Percentiles rank a stretch among this genome's conserved stretches.
phyloP scores from a whole-genome alignment of 225 moss, liverwort and hornwort genomes.

The Pseudisothecium myosuroides region DNA sequence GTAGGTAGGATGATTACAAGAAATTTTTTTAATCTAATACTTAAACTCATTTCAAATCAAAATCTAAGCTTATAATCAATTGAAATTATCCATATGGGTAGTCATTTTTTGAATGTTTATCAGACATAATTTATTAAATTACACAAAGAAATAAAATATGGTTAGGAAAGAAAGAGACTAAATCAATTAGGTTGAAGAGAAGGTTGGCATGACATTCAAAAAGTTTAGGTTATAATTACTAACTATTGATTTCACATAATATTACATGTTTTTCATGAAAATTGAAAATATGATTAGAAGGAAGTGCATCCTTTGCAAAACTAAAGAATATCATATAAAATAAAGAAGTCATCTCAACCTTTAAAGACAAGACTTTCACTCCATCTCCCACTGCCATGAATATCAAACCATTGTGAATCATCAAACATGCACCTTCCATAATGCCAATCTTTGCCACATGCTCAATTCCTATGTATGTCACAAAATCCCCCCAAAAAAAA shows the following conservation, averaged over 20 bases:
- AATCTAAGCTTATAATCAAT: not conserved
- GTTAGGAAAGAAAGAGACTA: not conserved
- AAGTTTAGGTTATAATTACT: not conserved
- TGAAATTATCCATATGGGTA: not conserved
- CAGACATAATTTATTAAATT: not conserved
- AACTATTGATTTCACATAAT: not conserved
- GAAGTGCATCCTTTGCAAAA: not conserved
- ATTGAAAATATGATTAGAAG: not conserved
- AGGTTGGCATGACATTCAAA: not conserved
- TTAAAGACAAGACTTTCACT: constrained; percentile 43
- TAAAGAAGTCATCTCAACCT: constrained; percentile 10
- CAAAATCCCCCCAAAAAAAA: no score
- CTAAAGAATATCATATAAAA: not conserved
- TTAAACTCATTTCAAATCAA: not conserved
- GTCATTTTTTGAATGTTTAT: not conserved
- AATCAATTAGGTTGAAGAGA: not conserved
- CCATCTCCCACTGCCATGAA: constrained; percentile 49
- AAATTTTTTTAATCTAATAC: not conserved
- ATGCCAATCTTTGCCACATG: constrained; percentile 33
- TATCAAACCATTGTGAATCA: constrained; percentile 40
- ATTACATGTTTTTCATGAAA: not conserved
- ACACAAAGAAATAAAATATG: no score
- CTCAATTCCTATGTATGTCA: constrained; percentile 25
- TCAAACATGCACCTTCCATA: constrained; percentile 22
- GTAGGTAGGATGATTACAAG: fast-evolving